These are phyloP conservation scores for Yamadazyma conglobata DNA, from an alignment of 1,139 yeast genomes.

Conservation along the genomic window DNA sequence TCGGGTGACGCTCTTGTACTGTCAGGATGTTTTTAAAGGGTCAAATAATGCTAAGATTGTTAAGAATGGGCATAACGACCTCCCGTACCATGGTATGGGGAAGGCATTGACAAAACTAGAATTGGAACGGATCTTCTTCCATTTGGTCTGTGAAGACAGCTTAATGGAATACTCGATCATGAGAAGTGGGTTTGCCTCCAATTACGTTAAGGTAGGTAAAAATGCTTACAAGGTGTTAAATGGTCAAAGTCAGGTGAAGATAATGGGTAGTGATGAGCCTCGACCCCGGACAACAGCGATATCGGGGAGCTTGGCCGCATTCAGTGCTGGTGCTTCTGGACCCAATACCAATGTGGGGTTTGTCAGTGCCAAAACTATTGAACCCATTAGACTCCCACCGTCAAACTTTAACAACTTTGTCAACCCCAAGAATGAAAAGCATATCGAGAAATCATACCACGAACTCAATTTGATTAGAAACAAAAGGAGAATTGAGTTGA, in stretches of 20 bases:
- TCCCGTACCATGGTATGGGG: constrained; percentile 69
- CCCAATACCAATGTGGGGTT: constrained; percentile 8
- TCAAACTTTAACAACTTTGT: constrained; percentile 13
- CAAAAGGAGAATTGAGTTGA: constrained; percentile 40
- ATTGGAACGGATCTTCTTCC: constrained; percentile 78
- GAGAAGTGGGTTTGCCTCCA: constrained; percentile 75
- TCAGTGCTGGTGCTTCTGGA: background rate
- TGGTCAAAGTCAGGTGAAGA: constrained; percentile 41
- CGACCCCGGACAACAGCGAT: background rate
- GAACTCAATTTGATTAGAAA: constrained; percentile 45
- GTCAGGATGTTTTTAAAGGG: constrained; percentile 84
- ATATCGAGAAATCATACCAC: constrained; percentile 36
- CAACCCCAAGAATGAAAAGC: constrained; percentile 20
- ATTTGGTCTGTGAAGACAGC: constrained; percentile 64
- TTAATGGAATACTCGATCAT: constrained; percentile 69
- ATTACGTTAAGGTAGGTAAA: constrained; percentile 64
- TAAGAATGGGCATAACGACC: constrained; percentile 57
- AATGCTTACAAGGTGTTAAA: constrained; percentile 45
- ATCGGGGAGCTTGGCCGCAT: background rate
- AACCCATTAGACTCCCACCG: constrained; percentile 17
- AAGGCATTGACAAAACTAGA: constrained; percentile 59
- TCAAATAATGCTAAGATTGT: constrained; percentile 60
- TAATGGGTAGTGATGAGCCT: constrained; percentile 22
- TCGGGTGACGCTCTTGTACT: constrained; percentile 72
- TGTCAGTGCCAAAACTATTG: constrained; percentile 15